phyloP scores from a whole-genome alignment of 2,329 filamentous ascomycete species.

The Diaporthe caulivora region DNA sequence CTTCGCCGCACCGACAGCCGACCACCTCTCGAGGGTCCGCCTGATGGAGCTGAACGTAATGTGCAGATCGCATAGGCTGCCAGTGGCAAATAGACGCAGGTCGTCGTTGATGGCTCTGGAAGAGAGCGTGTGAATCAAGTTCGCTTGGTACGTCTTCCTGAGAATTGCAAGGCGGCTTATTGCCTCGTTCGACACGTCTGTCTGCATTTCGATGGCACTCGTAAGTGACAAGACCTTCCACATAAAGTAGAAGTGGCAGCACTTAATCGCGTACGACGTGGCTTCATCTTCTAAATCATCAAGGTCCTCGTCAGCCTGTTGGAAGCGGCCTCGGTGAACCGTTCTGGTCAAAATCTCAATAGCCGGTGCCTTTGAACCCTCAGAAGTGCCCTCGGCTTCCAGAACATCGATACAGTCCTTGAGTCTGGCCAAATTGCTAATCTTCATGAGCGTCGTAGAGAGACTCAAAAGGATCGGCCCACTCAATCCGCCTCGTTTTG shows the following conservation, averaged over 20 bases:
- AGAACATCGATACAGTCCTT: conserved; percentile 82
- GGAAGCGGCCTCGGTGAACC: conserved; percentile 78
- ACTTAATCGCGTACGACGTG: conserved; percentile 80
- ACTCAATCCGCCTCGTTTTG: conserved; percentile 76
- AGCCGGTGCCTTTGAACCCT: conserved; percentile 62
- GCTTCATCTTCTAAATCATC: conserved; percentile 85
- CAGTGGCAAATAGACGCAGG: conserved; percentile 80
- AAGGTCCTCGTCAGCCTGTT: conserved; percentile 76
- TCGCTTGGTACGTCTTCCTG: conserved; percentile 69
- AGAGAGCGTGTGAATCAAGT: conserved; percentile 76
- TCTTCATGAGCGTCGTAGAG: conserved; percentile 80
- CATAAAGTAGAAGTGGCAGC: conserved; percentile 90
- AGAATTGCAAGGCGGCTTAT: conserved; percentile 71
- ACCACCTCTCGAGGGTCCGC: conserved; percentile 60
- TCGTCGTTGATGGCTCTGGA: conserved; percentile 80
- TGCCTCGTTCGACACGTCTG: conserved; percentile 66
- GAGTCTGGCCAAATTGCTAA: conserved; percentile 84
- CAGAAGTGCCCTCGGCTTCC: conserved; percentile 69
- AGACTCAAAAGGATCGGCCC: conserved; percentile 76
- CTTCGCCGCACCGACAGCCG: conserved; percentile 52
- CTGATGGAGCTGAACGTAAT: conserved; percentile 82
- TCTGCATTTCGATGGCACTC: conserved; percentile 66
- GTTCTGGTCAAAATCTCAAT: conserved; percentile 80
- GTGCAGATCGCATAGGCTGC: conserved; percentile 84
- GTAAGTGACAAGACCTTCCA: conserved; percentile 82